Evolutionary conservation across 179 eudicot genomes (phyloP).

Genomic region (Kewa caespitosa): DNA sequence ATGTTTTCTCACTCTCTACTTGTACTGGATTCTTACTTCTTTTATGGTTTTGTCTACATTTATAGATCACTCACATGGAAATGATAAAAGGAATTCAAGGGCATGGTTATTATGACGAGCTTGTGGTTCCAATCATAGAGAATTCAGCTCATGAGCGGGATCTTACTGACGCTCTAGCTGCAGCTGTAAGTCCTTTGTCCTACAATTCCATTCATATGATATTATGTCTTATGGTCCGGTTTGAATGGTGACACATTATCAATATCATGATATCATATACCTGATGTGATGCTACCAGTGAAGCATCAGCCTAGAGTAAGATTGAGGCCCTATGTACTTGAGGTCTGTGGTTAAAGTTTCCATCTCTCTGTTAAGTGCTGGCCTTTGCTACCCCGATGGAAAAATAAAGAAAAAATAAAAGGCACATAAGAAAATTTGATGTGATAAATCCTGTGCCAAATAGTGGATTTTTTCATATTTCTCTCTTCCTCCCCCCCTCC

Average conservation of each 20-base stretch:
- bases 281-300: no score
- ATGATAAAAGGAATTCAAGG: constrained; percentile 99
- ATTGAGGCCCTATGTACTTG: no score
- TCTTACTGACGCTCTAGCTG: constrained; percentile 92
- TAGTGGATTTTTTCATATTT: no score
- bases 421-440: no score
- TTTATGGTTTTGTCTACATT: constrained; percentile 3
- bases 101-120: constrained; percentile 96
- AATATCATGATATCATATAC: neutral
- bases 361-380: no score
- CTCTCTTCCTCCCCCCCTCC: no score
- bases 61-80: constrained; percentile 97
- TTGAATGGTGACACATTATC: constrained; percentile 4
- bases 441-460: no score
- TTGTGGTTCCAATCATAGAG: constrained; percentile 93
- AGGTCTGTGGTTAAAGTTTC: no score
- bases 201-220: neutral
- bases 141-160: constrained; percentile 94
- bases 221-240: no score
- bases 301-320: no score
- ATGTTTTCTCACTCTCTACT: neutral
- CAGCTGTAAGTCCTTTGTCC: constrained; percentile 58
- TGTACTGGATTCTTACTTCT: neutral
- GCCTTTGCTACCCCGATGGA: no score
- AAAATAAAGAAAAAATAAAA: no score